phyloP scores from a whole-genome alignment of 2,329 filamentous ascomycete species.

The Bimuria novae-zelandiae region DNA sequence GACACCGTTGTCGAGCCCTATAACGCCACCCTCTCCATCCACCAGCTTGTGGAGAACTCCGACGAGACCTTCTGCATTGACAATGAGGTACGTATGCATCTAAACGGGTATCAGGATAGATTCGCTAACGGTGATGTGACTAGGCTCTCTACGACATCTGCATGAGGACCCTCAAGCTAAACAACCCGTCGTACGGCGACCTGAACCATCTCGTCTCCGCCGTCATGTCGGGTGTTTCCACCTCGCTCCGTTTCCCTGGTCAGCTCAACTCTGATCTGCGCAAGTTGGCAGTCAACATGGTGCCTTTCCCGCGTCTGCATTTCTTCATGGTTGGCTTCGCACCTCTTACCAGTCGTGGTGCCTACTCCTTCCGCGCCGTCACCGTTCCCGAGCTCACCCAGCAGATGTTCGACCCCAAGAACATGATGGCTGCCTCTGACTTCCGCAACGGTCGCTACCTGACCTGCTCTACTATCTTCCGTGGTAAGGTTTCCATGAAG shows the following conservation, averaged over 20 bases:
- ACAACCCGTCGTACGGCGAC: conserved; percentile 97
- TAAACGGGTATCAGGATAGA: no score
- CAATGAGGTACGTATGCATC: conserved; percentile 70
- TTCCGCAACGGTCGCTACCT: conserved; percentile 99
- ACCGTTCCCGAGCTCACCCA: conserved; percentile 98
- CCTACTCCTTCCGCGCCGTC: conserved; percentile 95
- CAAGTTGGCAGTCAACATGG: conserved; percentile 99
- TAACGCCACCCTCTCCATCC: conserved; percentile 98
- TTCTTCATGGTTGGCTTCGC: conserved; percentile 99
- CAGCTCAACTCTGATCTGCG: conserved; percentile 99
- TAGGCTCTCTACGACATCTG: conserved; percentile 98
- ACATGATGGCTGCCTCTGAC: conserved; percentile 99
- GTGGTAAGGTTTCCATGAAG: conserved; percentile 99
- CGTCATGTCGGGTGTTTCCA: conserved; percentile 99
- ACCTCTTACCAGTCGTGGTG: conserved; percentile 90
- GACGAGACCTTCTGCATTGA: conserved; percentile 99
- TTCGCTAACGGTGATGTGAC: no score
- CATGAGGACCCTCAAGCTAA: conserved; percentile 99
- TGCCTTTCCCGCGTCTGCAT: conserved; percentile 99
- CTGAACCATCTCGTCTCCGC: conserved; percentile 99
- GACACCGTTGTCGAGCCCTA: conserved; percentile 99
- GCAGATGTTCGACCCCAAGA: conserved; percentile 99
- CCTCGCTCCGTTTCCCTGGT: conserved; percentile 97
- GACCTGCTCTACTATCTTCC: conserved; percentile 99
- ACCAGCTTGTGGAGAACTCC: conserved; percentile 99